Conservation (phyloP, 2,329 filamentous ascomycete genomes). For the Aureobasidium sp. region DNA sequence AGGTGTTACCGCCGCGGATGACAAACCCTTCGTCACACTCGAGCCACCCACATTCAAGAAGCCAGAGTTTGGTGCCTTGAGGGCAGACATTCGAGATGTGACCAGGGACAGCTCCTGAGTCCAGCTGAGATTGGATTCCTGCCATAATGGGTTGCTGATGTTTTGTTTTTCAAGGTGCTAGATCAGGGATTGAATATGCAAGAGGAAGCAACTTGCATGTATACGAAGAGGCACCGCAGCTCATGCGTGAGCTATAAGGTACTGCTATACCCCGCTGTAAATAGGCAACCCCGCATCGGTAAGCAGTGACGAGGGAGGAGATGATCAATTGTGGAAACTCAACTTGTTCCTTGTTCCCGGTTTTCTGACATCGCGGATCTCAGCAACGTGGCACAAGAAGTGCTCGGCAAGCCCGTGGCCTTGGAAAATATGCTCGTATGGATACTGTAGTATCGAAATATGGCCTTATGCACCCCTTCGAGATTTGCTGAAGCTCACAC, state of each 20-base stretch:
- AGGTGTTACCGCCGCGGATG: constrained; percentile 35
- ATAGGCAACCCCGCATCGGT: not conserved
- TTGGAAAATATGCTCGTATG: not conserved
- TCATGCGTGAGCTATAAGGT: not conserved
- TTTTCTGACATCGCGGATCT: not conserved
- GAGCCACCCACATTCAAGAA: constrained; percentile 40
- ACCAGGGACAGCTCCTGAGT: constrained; percentile 27
- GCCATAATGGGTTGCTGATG: constrained; percentile 6
- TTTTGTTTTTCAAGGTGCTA: not conserved
- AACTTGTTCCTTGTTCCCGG: constrained; percentile 1
- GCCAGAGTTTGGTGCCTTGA: constrained; percentile 41
- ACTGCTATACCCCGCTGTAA: not conserved
- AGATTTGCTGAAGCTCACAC: not conserved
- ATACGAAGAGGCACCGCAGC: not conserved
- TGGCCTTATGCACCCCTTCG: no score
- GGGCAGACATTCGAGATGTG: constrained; percentile 34
- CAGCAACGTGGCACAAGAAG: not conserved
- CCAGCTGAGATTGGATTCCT: constrained; percentile 26
- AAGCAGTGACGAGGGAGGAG: not conserved
- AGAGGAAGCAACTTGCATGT: not conserved
- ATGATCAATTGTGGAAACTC: not conserved
- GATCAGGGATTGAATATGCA: not conserved
- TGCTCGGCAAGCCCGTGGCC: no score
- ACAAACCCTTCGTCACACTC: constrained; percentile 43
- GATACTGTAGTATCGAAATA: not conserved